These are phyloP conservation scores for Lachancea fermentati DNA, from an alignment of 805 yeast species.

Conservation along the genomic window DNA sequence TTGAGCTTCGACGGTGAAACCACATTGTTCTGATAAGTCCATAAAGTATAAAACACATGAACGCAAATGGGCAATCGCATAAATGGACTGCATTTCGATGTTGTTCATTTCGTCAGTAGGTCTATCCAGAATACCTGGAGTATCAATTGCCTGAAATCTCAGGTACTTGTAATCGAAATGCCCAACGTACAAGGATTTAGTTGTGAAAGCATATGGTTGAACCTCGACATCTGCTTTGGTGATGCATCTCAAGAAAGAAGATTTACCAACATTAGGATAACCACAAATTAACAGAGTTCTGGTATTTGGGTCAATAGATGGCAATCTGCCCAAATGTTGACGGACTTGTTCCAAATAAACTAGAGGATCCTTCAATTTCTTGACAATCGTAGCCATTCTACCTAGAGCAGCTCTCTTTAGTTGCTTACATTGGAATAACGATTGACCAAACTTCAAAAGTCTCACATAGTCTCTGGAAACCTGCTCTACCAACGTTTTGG, in stretches of 20 bases:
- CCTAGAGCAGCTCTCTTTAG: constrained; percentile 97
- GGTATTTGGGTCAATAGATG: constrained; percentile 97
- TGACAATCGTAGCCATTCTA: constrained; percentile 98
- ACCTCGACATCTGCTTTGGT: constrained; percentile 99
- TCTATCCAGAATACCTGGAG: constrained; percentile 97
- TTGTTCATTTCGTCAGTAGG: constrained; percentile 99
- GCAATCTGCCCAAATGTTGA: constrained; percentile 98
- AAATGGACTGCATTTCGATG: constrained; percentile 98
- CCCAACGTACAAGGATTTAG: constrained; percentile 95
- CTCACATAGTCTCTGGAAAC: constrained; percentile 94
- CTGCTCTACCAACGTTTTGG: constrained; percentile 90
- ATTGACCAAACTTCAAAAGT: constrained; percentile 93
- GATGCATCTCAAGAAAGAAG: constrained; percentile 86
- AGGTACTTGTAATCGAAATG: constrained; percentile 97
- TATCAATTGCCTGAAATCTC: constrained; percentile 97
- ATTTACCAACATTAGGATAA: constrained; percentile 98
- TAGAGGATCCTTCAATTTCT: constrained; percentile 91
- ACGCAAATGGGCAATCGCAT: constrained; percentile 96
- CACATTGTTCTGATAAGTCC: constrained; percentile 99
- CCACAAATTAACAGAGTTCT: constrained; percentile 97
- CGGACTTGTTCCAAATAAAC: constrained; percentile 95
- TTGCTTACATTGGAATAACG: constrained; percentile 97
- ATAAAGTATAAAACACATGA: constrained; percentile 94
- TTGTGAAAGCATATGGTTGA: constrained; percentile 98
- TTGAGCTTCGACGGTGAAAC: constrained; percentile 94